Conservation (phyloP, 805 yeast species). For the Cyberlindnera mrakii region DNA sequence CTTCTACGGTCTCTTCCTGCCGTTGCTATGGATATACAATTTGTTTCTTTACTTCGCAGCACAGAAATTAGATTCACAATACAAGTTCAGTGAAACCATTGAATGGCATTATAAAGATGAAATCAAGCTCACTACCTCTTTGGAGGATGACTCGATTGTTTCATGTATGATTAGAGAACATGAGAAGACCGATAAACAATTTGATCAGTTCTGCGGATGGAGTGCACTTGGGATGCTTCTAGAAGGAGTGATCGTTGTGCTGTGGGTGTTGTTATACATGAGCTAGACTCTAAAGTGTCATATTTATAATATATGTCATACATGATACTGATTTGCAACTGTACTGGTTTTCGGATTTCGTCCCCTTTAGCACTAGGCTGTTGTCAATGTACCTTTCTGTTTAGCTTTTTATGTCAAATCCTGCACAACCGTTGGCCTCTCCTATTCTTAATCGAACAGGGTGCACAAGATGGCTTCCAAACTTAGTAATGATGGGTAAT, state of each 20-base stretch:
- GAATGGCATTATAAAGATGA: conserved; percentile 12
- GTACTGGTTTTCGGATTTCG: no score
- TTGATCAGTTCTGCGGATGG: conserved; percentile 16
- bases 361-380: no score
- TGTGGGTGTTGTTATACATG: not conserved
- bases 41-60: conserved; percentile 5
- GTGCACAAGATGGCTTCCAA: no score
- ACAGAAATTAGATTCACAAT: conserved; percentile 2
- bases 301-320: no score
- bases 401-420: no score
- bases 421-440: no score
- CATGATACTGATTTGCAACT: no score
- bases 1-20: conserved; percentile 15
- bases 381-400: no score
- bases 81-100: conserved; percentile 15
- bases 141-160: conserved; percentile 7
- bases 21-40: conserved; percentile 19
- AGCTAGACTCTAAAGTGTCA: no score
- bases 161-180: conserved; percentile 13
- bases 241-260: conserved; percentile 3
- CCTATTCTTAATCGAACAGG: no score
- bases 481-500: no score
- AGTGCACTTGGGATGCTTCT: conserved; percentile 11
- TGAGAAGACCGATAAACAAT: conserved; percentile 1
- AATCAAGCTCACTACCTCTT: conserved; percentile 5